Percentiles rank a stretch among this genome's conserved stretches.
phyloP scores from a whole-genome alignment of 306 rosid genomes.

The Comarum palustre region DNA sequence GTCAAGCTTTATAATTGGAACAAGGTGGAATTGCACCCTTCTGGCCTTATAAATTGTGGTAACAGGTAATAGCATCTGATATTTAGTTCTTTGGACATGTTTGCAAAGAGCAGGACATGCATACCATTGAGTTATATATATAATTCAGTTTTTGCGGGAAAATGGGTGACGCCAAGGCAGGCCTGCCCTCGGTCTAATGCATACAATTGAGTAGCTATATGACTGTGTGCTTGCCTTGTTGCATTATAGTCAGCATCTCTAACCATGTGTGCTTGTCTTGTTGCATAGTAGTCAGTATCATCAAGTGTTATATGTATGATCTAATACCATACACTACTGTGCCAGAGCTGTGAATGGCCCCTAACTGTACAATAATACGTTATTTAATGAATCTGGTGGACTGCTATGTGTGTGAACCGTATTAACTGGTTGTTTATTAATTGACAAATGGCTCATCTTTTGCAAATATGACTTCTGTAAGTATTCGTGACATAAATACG shows the following conservation, averaged over 20 bases:
- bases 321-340: background rate
- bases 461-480: background rate
- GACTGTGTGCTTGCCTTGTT: background rate
- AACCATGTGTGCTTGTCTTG: background rate
- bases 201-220: constrained; percentile 14
- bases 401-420: background rate
- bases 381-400: background rate
- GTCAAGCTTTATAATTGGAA: constrained; percentile 78
- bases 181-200: background rate
- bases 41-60: constrained; percentile 85
- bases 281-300: constrained; percentile 10
- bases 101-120: constrained; percentile 7
- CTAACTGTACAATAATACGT: background rate
- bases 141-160: background rate
- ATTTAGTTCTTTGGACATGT: constrained; percentile 3
- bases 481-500: background rate
- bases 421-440: background rate
- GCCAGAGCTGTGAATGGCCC: background rate
- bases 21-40: constrained; percentile 67
- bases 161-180: background rate
- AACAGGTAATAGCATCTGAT: constrained; percentile 62
- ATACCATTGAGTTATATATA: background rate
- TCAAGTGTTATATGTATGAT: constrained; percentile 14
- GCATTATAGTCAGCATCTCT: constrained; percentile 7
- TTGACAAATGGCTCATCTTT: background rate